phyloP scores from a whole-genome alignment of 805 yeast genomes.

The Metschnikowia lochheadii region DNA sequence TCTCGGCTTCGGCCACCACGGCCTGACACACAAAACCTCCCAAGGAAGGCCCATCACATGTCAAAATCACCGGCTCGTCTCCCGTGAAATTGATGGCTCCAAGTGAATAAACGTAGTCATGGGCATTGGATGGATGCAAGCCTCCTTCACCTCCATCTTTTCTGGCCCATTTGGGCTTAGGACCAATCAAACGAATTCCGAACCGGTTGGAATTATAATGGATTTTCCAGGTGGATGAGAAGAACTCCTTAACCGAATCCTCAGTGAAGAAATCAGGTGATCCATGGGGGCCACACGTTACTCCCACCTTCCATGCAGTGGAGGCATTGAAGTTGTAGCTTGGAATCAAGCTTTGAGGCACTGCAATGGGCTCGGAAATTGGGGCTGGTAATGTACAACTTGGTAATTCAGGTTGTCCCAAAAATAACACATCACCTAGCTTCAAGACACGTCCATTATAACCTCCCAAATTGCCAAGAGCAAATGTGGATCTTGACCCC shows the following conservation, averaged over 20 bases:
- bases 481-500: constrained; percentile 96
- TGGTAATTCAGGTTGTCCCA: constrained; percentile 71
- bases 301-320: constrained; percentile 79
- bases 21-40: constrained; percentile 98
- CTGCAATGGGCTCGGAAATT: constrained; percentile 53
- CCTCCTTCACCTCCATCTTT: constrained; percentile 97
- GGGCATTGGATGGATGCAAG: constrained; percentile 96
- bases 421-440: constrained; percentile 85
- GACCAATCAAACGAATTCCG: constrained; percentile 92
- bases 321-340: constrained; percentile 33
- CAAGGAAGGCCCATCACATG: constrained; percentile 96
- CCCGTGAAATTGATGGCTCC: constrained; percentile 98
- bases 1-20: constrained; percentile 90
- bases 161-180: constrained; percentile 97
- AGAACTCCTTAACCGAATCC: constrained; percentile 74
- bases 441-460: constrained; percentile 88
- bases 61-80: constrained; percentile 94
- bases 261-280: constrained; percentile 88
- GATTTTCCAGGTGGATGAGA: constrained; percentile 80
- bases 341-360: constrained; percentile 59
- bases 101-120: constrained; percentile 91
- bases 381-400: constrained; percentile 73
- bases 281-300: constrained; percentile 97
- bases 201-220: constrained; percentile 96
- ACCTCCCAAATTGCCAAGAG: constrained; percentile 91